These are phyloP conservation scores for Mycosarcoma maydis DNA, from an alignment of 1,284 basidiomycete genomes.

Conservation along the genomic window DNA sequence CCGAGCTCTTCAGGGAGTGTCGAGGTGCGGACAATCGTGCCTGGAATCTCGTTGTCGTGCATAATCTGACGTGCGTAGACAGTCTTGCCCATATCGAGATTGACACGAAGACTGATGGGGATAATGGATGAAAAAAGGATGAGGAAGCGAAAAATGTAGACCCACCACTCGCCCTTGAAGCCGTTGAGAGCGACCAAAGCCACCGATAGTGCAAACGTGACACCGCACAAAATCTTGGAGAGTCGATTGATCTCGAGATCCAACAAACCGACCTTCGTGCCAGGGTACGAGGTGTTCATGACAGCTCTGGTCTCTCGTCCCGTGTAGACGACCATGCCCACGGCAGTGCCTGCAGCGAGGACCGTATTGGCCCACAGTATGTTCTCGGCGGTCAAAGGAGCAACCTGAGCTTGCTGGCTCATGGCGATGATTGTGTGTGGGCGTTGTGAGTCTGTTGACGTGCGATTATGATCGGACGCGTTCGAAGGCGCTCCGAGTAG, in stretches of 20 bases:
- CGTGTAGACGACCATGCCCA: slow-evolving; percentile 93
- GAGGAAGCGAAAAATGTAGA: slow-evolving; percentile 94
- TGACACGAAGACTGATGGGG: slow-evolving; percentile 97
- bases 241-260: slow-evolving; percentile 95
- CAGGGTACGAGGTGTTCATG: slow-evolving; percentile 98
- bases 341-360: slow-evolving; percentile 89
- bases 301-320: slow-evolving; percentile 94
- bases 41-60: slow-evolving; percentile 89
- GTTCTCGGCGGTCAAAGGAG: slow-evolving; percentile 81
- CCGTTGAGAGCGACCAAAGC: slow-evolving; percentile 94
- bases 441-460: slow-evolving; percentile 25
- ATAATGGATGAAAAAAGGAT: slow-evolving; percentile 99
- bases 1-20: slow-evolving; percentile 97
- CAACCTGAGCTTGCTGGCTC: slow-evolving; percentile 57
- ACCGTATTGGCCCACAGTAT: slow-evolving; percentile 98
- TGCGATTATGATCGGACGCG: slow-evolving; percentile 19
- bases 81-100: slow-evolving; percentile 99
- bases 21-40: slow-evolving; percentile 93
- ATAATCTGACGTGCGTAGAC: slow-evolving; percentile 96
- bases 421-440: slow-evolving; percentile 67
- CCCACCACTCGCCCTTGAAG: slow-evolving; percentile 93
- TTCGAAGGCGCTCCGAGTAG: slow-evolving; percentile 25
- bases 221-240: slow-evolving; percentile 94
- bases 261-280: slow-evolving; percentile 90
- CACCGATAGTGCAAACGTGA: slow-evolving; percentile 90